These are phyloP conservation scores for Plectranthus barbatus DNA, from an alignment of 257 asterid genomes.

Conservation along the genomic window DNA sequence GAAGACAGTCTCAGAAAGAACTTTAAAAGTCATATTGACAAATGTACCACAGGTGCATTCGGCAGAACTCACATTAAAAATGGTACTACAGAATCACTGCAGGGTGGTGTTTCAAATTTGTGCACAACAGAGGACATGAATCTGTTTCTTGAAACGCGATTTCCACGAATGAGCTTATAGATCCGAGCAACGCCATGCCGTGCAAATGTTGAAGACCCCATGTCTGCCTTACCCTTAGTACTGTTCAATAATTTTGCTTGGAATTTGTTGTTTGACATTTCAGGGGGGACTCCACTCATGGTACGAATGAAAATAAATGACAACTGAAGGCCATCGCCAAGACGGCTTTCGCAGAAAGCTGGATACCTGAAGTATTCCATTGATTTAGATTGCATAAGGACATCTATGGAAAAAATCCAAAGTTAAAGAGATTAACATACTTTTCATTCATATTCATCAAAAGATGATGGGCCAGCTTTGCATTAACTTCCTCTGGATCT, in stretches of 20 bases:
- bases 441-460: conserved; percentile 96
- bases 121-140: conserved; percentile 89
- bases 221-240: conserved; percentile 51
- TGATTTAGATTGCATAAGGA: conserved; percentile 18
- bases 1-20: conserved; percentile 21
- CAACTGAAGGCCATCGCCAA: conserved; percentile 95
- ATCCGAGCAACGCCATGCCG: conserved; percentile 88
- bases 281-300: conserved; percentile 48
- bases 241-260: conserved; percentile 40
- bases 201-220: conserved; percentile 48
- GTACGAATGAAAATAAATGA: conserved; percentile 77
- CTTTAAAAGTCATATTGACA: not conserved
- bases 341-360: conserved; percentile 92
- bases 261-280: conserved; percentile 28
- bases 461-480: conserved; percentile 86
- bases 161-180: conserved; percentile 92
- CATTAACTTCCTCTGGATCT: conserved; percentile 72
- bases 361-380: conserved; percentile 66
- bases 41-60: not conserved
- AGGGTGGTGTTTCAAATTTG: conserved; percentile 77
- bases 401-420: not conserved
- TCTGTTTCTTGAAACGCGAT: conserved; percentile 83
- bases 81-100: conserved; percentile 49
- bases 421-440: conserved; percentile 30
- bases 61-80: conserved; percentile 60